Percentiles rank a stretch among this genome's conserved stretches.
These are phyloP conservation scores for Ophiostoma quercus DNA, from an alignment of 2,329 filamentous ascomycete genomes.

Conservation along the genomic window DNA sequence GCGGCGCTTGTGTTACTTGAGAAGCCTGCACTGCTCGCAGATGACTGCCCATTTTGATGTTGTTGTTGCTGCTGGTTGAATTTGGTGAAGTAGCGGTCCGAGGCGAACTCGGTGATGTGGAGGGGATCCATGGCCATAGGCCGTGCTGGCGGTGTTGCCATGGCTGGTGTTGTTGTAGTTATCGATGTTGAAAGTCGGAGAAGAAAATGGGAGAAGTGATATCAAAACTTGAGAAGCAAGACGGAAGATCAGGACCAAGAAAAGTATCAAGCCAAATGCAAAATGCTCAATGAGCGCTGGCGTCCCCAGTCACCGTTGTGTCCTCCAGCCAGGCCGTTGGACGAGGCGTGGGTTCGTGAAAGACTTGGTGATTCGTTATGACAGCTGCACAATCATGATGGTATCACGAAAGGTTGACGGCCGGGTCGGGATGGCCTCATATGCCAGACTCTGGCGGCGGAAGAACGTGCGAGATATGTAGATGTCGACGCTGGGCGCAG, in stretches of 20 bases:
- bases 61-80: slow-evolving; percentile 40
- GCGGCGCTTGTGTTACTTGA: slow-evolving; percentile 30
- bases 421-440: not conserved
- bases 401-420: not conserved
- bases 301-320: not conserved
- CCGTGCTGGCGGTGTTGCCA: slow-evolving; percentile 30
- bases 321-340: slow-evolving; percentile 19
- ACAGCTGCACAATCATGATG: slow-evolving; percentile 20
- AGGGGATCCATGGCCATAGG: slow-evolving; percentile 52
- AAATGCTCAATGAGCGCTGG: not conserved
- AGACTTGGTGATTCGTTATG: slow-evolving; percentile 9
- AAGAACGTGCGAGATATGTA: not conserved
- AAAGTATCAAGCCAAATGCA: not conserved
- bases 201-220: slow-evolving; percentile 3
- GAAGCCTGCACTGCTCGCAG: not conserved
- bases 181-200: not conserved
- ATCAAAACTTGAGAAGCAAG: slow-evolving; percentile 7
- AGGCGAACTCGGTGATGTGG: slow-evolving; percentile 62
- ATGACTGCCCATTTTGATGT: slow-evolving; percentile 14
- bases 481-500: not conserved
- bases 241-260: not conserved
- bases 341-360: slow-evolving; percentile 12
- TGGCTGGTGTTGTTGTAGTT: slow-evolving; percentile 16
- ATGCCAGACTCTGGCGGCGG: not conserved
- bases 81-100: slow-evolving; percentile 59